phyloP scores from a whole-genome alignment of 495 filamentous ascomycete species.

The Xeromyces bisporus region DNA sequence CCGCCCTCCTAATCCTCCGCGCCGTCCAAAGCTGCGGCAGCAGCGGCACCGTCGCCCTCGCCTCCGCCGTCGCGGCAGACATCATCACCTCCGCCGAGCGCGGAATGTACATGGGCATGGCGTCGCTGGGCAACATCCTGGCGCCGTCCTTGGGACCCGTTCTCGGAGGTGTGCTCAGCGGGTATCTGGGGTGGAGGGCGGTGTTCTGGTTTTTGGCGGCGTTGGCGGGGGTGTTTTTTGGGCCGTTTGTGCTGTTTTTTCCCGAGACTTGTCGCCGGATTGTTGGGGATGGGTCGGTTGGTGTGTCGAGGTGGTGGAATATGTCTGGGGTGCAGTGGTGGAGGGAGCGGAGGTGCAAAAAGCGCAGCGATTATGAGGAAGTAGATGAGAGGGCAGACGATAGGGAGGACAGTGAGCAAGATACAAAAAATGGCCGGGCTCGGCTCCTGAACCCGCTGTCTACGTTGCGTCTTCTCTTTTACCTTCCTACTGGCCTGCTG shows the following conservation, averaged over 20 bases:
- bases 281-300: slow-evolving; percentile 24
- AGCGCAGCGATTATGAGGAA: background rate
- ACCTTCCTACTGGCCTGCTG: slow-evolving; percentile 35
- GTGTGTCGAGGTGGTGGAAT: slow-evolving; percentile 10
- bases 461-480: slow-evolving; percentile 32
- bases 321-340: slow-evolving; percentile 3
- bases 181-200: slow-evolving; percentile 50
- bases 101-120: slow-evolving; percentile 29
- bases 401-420: background rate
- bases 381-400: background rate
- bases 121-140: slow-evolving; percentile 18
- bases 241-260: slow-evolving; percentile 17
- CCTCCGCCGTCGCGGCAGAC: slow-evolving; percentile 29
- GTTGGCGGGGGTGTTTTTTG: slow-evolving; percentile 22
- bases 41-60: slow-evolving; percentile 29
- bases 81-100: slow-evolving; percentile 28
- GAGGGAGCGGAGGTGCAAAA: background rate
- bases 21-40: slow-evolving; percentile 33
- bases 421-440: slow-evolving; percentile 1
- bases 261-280: slow-evolving; percentile 28
- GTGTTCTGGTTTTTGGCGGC: slow-evolving; percentile 66
- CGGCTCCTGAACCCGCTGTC: slow-evolving; percentile 15
- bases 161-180: slow-evolving; percentile 43
- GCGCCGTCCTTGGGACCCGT: slow-evolving; percentile 37
- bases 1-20: slow-evolving; percentile 29